Evolutionary conservation across 352 stramenopile genomes (phyloP).

Genomic region (Thraustochytrium striatum): DNA sequence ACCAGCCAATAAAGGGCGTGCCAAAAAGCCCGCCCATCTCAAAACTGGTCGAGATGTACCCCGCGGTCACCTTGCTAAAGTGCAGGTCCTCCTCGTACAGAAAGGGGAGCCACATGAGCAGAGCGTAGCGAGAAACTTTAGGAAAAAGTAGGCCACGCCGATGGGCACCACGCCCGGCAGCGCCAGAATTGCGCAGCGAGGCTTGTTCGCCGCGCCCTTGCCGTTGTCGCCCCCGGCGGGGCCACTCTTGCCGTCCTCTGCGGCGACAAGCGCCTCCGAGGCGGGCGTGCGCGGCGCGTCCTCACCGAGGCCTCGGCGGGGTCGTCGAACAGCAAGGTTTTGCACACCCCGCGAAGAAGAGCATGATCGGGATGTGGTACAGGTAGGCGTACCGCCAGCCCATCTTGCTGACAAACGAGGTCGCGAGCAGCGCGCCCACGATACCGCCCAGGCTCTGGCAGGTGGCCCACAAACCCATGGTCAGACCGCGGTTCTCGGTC

Average conservation of each 20-base stretch:
- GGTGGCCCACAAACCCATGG: conserved; percentile 48
- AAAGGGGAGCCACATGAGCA: conserved; percentile 49
- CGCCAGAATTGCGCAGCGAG: conserved; percentile 1
- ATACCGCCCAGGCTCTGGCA: conserved; percentile 47
- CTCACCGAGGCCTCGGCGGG: not conserved
- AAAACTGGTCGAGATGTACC: conserved; percentile 46
- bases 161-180: conserved; percentile 33
- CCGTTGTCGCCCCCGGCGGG: not conserved
- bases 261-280: not conserved
- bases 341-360: not conserved
- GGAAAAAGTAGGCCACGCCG: conserved; percentile 44
- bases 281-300: not conserved
- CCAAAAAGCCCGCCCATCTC: conserved; percentile 41
- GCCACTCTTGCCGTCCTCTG: not conserved
- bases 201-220: not conserved
- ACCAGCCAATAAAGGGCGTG: conserved; percentile 49
- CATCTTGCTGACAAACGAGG: conserved; percentile 34
- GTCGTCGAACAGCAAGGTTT: not conserved
- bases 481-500: conserved; percentile 38
- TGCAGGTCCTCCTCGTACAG: conserved; percentile 47
- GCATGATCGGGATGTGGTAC: conserved; percentile 36
- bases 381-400: conserved; percentile 1
- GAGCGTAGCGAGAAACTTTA: conserved; percentile 49
- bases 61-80: conserved; percentile 12
- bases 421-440: conserved; percentile 34